Percentiles rank a stretch among this genome's conserved stretches.
phyloP scores from a whole-genome alignment of 2,329 filamentous ascomycete species.

The Cladobotryum mycophilum region DNA sequence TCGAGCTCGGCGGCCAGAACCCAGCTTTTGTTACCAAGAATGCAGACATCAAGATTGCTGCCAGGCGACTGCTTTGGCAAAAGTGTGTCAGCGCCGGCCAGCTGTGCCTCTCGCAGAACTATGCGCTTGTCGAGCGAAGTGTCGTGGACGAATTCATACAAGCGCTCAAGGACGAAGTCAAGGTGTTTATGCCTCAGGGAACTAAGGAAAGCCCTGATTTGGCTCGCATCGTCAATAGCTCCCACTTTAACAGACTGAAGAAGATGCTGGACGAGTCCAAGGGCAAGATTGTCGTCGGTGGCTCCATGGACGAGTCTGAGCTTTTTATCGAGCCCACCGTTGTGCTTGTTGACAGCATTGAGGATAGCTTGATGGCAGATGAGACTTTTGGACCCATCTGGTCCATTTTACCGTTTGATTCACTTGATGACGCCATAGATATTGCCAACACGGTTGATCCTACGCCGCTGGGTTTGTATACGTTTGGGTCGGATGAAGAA shows the following conservation, averaged over 20 bases:
- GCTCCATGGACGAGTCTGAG: constrained; percentile 70
- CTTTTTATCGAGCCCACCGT: constrained; percentile 88
- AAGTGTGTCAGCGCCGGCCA: constrained; percentile 86
- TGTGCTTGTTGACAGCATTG: constrained; percentile 67
- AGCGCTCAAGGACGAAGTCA: constrained; percentile 63
- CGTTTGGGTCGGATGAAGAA: constrained; percentile 77
- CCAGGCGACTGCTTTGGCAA: constrained; percentile 79
- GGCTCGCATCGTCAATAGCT: constrained; percentile 71
- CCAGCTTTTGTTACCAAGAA: constrained; percentile 86
- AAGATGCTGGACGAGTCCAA: constrained; percentile 79
- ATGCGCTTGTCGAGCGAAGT: constrained; percentile 73
- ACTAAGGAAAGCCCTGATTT: constrained; percentile 73
- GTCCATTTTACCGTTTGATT: constrained; percentile 69
- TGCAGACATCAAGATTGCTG: constrained; percentile 72
- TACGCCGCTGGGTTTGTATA: constrained; percentile 77
- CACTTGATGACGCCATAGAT: constrained; percentile 77
- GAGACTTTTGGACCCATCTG: constrained; percentile 95
- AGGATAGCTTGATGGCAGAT: constrained; percentile 70
- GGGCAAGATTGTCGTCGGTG: constrained; percentile 83
- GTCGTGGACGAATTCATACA: constrained; percentile 66
- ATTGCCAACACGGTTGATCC: constrained; percentile 75
- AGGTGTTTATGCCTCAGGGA: constrained; percentile 79
- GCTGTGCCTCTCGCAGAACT: constrained; percentile 90
- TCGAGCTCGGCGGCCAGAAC: constrained; percentile 89
- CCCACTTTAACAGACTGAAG: constrained; percentile 77